Evolutionary conservation across 2,329 filamentous ascomycete species (phyloP), one percentile per base, ranked within the genome.

Genomic region (Fusarium agapanthi): DNA sequence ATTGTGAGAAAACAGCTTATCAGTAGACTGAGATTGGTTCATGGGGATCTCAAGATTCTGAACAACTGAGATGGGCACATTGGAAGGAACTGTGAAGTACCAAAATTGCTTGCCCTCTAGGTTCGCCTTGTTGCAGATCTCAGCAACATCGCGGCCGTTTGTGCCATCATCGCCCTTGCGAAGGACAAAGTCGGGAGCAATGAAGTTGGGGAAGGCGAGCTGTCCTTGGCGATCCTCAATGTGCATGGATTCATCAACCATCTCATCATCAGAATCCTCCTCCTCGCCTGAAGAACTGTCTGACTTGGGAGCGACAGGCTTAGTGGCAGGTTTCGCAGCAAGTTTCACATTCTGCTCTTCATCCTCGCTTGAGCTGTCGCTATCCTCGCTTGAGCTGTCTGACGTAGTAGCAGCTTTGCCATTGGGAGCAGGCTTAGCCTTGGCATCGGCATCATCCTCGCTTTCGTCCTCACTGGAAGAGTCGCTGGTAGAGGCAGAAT

Each of bases 11-110:
- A 94, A 82, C 20, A 93, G 81, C 9, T 87, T 75, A 40, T 88
- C 84, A 10, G 86, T 86, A 5, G 85, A 82, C 66, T 86, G 82
- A 5, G 87, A 86, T 58, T 87, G 85, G 63, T 89, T 87, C 75
- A 89, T 79, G 15, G 86, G 86, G 45, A 93, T 87, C 41, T 90
- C 87, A 68, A 94, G 83, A 71, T 91, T 86, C 77, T 90, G 88
- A 51, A 95, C 83, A 3, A 91, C 86, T 16, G 88, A 89, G 63
- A 95, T 86, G n/a, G 92, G 89, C 6, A 94, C 83, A 16, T 89
- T 89, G 11, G 90, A 88, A 5, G 93, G 93, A 7, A 91, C 90
- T 15, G 91, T 93, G 75, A 95, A 93, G 79, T 94, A 93, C 93
- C 92, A 95, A 66, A 95, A 85, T 79, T 95, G 90, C 83, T 94